These are phyloP conservation scores for Trametes punicea DNA, from an alignment of 768 basidiomycete genomes.

Conservation along the genomic window DNA sequence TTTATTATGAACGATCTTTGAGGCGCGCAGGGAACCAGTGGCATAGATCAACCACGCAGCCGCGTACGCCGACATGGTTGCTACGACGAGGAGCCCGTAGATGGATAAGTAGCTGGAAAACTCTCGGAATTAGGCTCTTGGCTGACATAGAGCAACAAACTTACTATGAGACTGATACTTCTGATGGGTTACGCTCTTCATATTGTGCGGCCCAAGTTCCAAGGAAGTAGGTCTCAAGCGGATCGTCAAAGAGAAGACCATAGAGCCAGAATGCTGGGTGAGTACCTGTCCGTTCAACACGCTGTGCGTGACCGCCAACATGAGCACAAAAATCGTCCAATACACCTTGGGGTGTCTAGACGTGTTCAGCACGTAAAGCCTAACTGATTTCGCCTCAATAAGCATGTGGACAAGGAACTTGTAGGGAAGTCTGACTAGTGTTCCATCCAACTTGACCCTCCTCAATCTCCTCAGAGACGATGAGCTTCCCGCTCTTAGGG, in stretches of 20 bases:
- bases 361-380: slow-evolving; percentile 24
- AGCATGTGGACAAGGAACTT: too few species aligned
- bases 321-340: background rate
- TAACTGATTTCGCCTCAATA: slow-evolving; percentile 23
- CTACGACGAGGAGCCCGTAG: slow-evolving; percentile 38
- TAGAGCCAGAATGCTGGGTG: slow-evolving; percentile 1
- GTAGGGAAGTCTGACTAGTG: slow-evolving; percentile 32
- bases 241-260: slow-evolving; percentile 27
- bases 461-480: slow-evolving; percentile 60
- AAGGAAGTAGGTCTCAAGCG: slow-evolving; percentile 40
- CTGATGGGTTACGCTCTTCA: slow-evolving; percentile 29
- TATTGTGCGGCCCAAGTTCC: slow-evolving; percentile 47
- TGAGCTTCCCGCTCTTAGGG: slow-evolving; percentile 51
- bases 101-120: slow-evolving; percentile 46
- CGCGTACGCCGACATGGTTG: slow-evolving; percentile 32
- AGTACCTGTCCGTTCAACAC: slow-evolving; percentile 9
- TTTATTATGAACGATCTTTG: slow-evolving; percentile 47
- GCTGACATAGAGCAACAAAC: slow-evolving; percentile 5
- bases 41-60: slow-evolving; percentile 38
- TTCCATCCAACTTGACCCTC: slow-evolving; percentile 56
- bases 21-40: slow-evolving; percentile 51
- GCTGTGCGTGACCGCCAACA: slow-evolving; percentile 24
- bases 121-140: background rate
- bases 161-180: slow-evolving; percentile 36
- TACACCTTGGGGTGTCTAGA: slow-evolving; percentile 11